Base-by-base conservation (phyloP, 345 rosid species). In the Chamaenerion angustifolium region DNA sequence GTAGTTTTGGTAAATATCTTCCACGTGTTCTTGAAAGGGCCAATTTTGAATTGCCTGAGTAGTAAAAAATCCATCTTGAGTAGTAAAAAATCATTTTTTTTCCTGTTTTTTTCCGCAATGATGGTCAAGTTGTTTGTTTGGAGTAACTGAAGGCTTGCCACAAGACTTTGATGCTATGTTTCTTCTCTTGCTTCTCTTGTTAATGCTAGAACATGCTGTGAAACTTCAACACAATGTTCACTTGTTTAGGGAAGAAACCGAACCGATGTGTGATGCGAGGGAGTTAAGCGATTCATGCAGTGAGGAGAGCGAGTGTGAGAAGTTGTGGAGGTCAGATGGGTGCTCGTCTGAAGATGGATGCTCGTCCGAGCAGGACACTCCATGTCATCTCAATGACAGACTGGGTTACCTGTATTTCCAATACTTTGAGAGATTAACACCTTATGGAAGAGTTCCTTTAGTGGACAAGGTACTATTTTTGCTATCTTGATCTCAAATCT, bases 211-310 rank as follows among this genome's bases (percentile, higher is more conserved):
- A 23, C 5, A 23, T 23, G 27, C 58, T 23, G 27, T 23, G 27
- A 23, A 23, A 23, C 27, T 23, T 23, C 3, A 23, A 23, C 27
- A 23, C 27, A 23, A 23, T 23, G 27, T 44, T 40, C 35, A n/a
- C n/a, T n/a, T n/a, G n/a, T n/a, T n/a, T n/a, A 90, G 98, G 80
- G 96, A 83, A 59, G 96, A 90, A 57, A 60, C 72, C 2, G 92
- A 79, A 49, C 69, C 80, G 11, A 89, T 82, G 14, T 77, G 77
- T 4, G 95, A 89, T 68, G 73, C 73, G 45, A 85, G 90, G 68
- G 94, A 89, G 0, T 80, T 66, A 59, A 83, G 96, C 56, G 98
- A 90, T 66, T 83, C 92, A 0, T 79, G 75, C 48, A 86, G 98
- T 53, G 84, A 83, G 42, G 97, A 83, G 67, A 77, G 88, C 52